Conservation (phyloP, 2,329 filamentous ascomycete species). For the Diaporthe sp. region DNA sequence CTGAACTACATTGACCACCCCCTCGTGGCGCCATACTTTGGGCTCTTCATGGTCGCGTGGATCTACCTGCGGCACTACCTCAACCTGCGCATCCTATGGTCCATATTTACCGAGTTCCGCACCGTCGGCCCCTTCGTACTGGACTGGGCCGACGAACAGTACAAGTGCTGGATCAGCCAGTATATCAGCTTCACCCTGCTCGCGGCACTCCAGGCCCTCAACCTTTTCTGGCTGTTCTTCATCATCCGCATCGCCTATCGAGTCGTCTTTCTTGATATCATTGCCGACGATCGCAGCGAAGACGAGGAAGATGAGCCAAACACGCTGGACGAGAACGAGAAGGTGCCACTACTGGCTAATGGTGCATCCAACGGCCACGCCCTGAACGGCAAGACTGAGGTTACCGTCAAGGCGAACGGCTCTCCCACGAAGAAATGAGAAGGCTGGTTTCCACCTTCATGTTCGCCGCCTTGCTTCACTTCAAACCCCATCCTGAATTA, state of each 20-base stretch:
- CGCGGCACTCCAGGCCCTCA: slow-evolving; percentile 78
- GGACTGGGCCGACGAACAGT: slow-evolving; percentile 82
- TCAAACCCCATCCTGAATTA: background rate
- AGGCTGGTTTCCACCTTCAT: background rate
- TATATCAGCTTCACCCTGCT: slow-evolving; percentile 77
- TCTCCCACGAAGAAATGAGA: slow-evolving; percentile 40
- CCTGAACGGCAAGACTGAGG: slow-evolving; percentile 46
- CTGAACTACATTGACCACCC: slow-evolving; percentile 90
- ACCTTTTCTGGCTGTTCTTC: slow-evolving; percentile 86
- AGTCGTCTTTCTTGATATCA: slow-evolving; percentile 72
- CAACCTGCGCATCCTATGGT: slow-evolving; percentile 82
- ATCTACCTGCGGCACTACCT: slow-evolving; percentile 91
- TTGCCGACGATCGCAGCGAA: slow-evolving; percentile 80
- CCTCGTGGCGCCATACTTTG: slow-evolving; percentile 87
- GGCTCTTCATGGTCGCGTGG: slow-evolving; percentile 85
- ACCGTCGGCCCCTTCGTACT: slow-evolving; percentile 82
- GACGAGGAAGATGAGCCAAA: slow-evolving; percentile 74
- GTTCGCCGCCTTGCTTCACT: background rate
- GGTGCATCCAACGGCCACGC: slow-evolving; percentile 36
- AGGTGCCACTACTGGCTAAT: slow-evolving; percentile 42
- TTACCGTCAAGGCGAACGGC: slow-evolving; percentile 42
- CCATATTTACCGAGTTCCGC: slow-evolving; percentile 80
- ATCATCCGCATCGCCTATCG: slow-evolving; percentile 82
- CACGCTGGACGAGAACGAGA: slow-evolving; percentile 48
- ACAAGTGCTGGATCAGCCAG: slow-evolving; percentile 80